Evolutionary conservation across 2,329 filamentous ascomycete species (phyloP), one percentile per base, ranked within the genome.

Genomic region (Ophiocordyceps camponoti-floridani): DNA sequence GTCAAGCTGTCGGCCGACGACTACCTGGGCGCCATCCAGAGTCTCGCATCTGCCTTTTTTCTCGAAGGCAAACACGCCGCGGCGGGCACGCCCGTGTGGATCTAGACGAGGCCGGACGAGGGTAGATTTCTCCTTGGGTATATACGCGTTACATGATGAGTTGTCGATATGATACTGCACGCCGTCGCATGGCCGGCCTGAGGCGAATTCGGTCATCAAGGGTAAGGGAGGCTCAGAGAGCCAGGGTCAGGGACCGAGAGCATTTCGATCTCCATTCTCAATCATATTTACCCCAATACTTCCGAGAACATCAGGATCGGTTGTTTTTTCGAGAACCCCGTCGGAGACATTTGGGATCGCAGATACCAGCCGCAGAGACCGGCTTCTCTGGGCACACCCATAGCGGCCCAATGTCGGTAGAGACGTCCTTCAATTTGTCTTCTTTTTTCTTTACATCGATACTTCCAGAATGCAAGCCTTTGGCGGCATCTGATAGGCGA

Each of bases 21-120:
- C 54, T 98, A 98, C 63, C 65, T 93, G 47, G 66, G 69, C 41
- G 88, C 94, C 58, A 82, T 96, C 46, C 73, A 84, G 51, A 75
- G 73, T 46, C 63, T 94, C 13, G 72, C 82, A 53, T 62, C 70
- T 43, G 71, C 67, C 47, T 77, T 81, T 58, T 80, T 82, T 56
- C 66, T 55, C 11, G 62, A 64, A 40, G 48, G 55, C 18, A 54
- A 44, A 16, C 56, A 60, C 42, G 51, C 55, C 11, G 27, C 27
- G 27, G 27, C 27, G 27, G 27, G 27, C 44, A 55, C 58, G 38
- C 54, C 61, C 12, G 48, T 69, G 44, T 76, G 73, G 73, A 76
- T 76, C 50, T 75, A 53, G 52, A 14, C 23, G 9, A n/a, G n/a
- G n/a, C n/a, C n/a, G n/a, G n/a, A n/a, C n/a, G n/a, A n/a, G n/a